Conservation (phyloP, 345 rosid genomes). For the Ceriops tagal region DNA sequence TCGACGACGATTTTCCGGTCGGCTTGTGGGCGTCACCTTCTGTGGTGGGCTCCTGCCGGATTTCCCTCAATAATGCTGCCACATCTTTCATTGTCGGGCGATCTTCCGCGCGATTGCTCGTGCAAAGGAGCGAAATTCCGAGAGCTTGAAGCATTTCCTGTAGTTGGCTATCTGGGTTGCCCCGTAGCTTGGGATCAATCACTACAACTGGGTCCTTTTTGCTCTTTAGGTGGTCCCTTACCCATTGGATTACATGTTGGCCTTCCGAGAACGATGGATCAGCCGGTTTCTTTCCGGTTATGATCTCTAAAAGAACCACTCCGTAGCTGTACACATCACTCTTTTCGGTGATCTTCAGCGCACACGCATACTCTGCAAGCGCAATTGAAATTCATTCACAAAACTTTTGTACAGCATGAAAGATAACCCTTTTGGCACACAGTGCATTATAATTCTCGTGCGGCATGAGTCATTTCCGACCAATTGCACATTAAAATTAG, state of each 20-base stretch:
- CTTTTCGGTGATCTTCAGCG: constrained; percentile 58
- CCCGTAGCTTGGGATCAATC: constrained; percentile 61
- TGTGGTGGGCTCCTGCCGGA: constrained; percentile 40
- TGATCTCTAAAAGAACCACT: constrained; percentile 69
- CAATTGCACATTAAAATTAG: too few species aligned
- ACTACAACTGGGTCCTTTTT: constrained; percentile 65
- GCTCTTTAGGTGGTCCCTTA: constrained; percentile 57
- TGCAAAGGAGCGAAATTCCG: constrained; percentile 76
- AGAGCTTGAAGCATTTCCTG: constrained; percentile 89
- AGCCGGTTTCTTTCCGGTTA: constrained; percentile 74
- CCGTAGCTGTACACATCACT: constrained; percentile 86
- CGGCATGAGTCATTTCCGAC: too few species aligned
- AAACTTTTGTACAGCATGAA: neutral
- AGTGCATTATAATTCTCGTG: neutral
- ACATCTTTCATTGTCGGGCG: constrained; percentile 96
- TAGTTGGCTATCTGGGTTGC: constrained; percentile 57
- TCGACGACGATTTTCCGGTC: constrained; percentile 13
- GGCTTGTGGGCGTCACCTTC: constrained; percentile 44
- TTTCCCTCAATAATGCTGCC: constrained; percentile 63
- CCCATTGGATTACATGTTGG: constrained; percentile 81
- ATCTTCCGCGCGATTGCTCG: constrained; percentile 62
- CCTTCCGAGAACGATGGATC: constrained; percentile 69
- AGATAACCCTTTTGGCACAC: neutral
- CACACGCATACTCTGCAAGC: constrained; percentile 63
- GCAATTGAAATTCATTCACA: neutral